These are phyloP conservation scores for Sphagnum tenellum DNA, from an alignment of 225 moss, liverwort and hornwort genomes.

Conservation along the genomic window DNA sequence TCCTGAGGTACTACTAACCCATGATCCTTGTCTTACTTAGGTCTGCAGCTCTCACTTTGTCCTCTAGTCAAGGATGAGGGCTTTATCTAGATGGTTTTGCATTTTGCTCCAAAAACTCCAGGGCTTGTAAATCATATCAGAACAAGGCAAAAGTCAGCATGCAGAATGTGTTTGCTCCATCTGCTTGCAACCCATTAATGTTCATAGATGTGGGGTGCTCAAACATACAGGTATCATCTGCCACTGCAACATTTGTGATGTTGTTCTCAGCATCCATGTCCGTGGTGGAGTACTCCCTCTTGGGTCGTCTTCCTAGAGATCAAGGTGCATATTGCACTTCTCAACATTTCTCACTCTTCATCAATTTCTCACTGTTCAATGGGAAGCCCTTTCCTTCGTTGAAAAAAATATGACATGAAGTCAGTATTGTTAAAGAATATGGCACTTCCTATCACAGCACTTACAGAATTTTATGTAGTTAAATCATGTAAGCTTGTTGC, in stretches of 20 bases:
- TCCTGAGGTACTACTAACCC: background rate
- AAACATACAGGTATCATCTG: background rate
- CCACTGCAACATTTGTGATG: conserved; percentile 4
- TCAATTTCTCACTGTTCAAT: background rate
- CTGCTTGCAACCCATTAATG: background rate
- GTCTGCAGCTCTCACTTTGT: too few species aligned
- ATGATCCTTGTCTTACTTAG: too few species aligned
- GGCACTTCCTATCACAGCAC: background rate
- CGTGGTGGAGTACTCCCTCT: conserved; percentile 2
- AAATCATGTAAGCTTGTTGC: background rate
- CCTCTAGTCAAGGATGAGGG: too few species aligned
- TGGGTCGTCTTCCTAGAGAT: background rate
- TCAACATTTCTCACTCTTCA: background rate
- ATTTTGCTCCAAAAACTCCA: background rate
- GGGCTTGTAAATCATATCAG: background rate
- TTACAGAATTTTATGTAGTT: background rate
- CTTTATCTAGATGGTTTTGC: background rate
- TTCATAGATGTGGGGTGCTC: background rate
- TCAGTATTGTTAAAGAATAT: too few species aligned
- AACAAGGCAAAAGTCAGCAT: background rate
- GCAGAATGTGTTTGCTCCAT: background rate
- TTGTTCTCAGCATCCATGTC: conserved; percentile 5
- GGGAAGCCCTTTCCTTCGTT: background rate
- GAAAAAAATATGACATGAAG: too few species aligned
- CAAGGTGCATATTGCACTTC: background rate